Evolutionary conservation across 371 early-diverging fungal genomes (phyloP), one percentile per base, ranked within the genome.

Genomic region (Furculomyces boomerangus): DNA sequence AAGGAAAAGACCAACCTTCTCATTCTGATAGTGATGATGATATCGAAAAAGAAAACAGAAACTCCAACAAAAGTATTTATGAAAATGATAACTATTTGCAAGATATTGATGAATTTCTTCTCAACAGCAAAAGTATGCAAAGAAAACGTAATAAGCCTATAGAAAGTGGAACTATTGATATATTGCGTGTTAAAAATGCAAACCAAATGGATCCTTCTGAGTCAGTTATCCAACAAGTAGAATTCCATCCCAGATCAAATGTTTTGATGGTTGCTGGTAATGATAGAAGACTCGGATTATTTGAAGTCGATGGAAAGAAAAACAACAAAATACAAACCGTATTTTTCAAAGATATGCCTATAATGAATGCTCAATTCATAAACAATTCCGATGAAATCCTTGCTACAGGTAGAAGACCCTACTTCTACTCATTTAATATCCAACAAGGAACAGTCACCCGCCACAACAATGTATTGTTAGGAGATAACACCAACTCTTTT

Each of bases 191-290:
- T 43, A 60, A 59, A 35, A 60, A 72, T 29, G 66, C 56, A 13
- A 72, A 64, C 57, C 64, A 64, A 26, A 24, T 40, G 10, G 54
- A 50, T 7, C 50, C 47, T n/a, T 50, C 61, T 10, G 57, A 83
- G 78, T 57, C 73, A 13, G 71, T 72, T 3, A 70, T 93, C 25
- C 78, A 79, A 35, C 70, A 75, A n/a, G 68, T 88, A 2, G 72
- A 78, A 57, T 95, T 91, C 73, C 96, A 95, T 60, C 94, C 94
- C 2, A 81, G 77, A 43, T 83, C 86, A 2, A 84, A 85, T 50
- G 89, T 93, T 27, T 59, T 93, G 57, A 58, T 93, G 62, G 86
- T 90, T 0, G 84, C 82, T 0, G 86, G 93, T 2, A 67, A 79
- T 28, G 92, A 91, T 65, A 81, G 78, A 62, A 89, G 90, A 1